Percentiles rank a stretch among this genome's conserved stretches.
phyloP scores from a whole-genome alignment of 2,329 filamentous ascomycete species.

The Orbilia blumenaviensis region DNA sequence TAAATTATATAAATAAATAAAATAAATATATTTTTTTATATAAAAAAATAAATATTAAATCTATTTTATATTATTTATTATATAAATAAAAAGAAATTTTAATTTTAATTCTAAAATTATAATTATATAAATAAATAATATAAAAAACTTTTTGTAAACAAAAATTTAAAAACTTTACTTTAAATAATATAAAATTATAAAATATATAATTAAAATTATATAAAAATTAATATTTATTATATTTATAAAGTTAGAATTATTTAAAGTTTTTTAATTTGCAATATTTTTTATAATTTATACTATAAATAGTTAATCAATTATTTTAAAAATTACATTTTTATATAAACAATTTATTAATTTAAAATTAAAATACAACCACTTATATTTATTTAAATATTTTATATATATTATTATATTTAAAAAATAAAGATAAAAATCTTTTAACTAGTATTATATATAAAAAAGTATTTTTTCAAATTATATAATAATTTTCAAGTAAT shows the following conservation, averaged over 20 bases:
- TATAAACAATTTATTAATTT: not conserved
- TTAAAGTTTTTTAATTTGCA: constrained; percentile 11
- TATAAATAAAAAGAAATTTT: not conserved
- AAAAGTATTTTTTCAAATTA: not conserved
- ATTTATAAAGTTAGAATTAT: not conserved
- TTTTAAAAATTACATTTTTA: not conserved
- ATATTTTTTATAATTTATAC: not conserved
- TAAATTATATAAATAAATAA: constrained; percentile 55
- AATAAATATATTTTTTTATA: constrained; percentile 5
- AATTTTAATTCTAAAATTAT: not conserved
- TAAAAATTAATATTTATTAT: not conserved
- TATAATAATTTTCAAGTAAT: not conserved
- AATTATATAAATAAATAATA: not conserved
- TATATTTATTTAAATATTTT: constrained; percentile 13
- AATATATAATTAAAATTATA: not conserved
- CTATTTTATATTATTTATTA: not conserved
- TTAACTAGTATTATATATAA: not conserved
- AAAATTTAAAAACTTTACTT: not conserved
- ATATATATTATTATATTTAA: not conserved
- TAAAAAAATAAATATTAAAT: not conserved
- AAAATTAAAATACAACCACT: not conserved
- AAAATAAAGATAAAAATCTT: not conserved
- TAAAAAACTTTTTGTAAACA: not conserved
- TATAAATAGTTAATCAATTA: not conserved
- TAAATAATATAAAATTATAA: not conserved